Evolutionary conservation across 2,329 filamentous ascomycete species (phyloP), one percentile per base, ranked within the genome.

Genomic region (Cercospora citrullina): DNA sequence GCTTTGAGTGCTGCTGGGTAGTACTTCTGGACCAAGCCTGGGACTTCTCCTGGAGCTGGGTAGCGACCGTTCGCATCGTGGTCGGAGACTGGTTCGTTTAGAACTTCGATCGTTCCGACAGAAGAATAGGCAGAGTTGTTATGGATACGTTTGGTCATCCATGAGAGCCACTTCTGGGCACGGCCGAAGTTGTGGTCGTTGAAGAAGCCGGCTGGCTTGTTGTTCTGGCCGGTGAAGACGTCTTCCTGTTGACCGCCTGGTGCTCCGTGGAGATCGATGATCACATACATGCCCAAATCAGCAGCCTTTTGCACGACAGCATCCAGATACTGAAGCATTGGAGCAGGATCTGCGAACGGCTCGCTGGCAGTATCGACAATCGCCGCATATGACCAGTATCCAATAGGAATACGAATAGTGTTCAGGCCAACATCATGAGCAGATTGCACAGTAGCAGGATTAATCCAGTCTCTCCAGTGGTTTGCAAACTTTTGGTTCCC

Each of bases 111-210:
- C 57, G 64, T 68, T 1, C 66, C 66, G 21, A 68, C 66, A 6
- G 61, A 48, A 5, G 48, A 36, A 21, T 68, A 68, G 12, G 66
- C 61, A 18, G 66, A 48, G 23, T 64, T 68, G 36, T 7, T 68
- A 14, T 68, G 61, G 57, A 68, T 68, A 12, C 61, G 61, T 36
- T 67, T 64, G 5, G 66, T 64, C 66, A 68, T 68, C 66, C 66
- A 64, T 10, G 60, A 55, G 10, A 68, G 61, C 60, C 60, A 68
- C 45, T 68, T 60, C 42, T 68, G 36, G 9, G 66, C 66, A 8
- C 60, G 60, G 48, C 55, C 66, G 55, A 51, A 68, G 57, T 68
- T 64, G 45, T 68, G 55, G 42, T 60, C 23, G 30, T 64, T 60
- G 66, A 68, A 68, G 57, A 68, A 68, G 33, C 57, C 60, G 12